Percentiles rank a stretch among this genome's conserved stretches.
Evolutionary conservation across 257 asterid species (phyloP).

Genomic region (Ophiorrhiza pumila): DNA sequence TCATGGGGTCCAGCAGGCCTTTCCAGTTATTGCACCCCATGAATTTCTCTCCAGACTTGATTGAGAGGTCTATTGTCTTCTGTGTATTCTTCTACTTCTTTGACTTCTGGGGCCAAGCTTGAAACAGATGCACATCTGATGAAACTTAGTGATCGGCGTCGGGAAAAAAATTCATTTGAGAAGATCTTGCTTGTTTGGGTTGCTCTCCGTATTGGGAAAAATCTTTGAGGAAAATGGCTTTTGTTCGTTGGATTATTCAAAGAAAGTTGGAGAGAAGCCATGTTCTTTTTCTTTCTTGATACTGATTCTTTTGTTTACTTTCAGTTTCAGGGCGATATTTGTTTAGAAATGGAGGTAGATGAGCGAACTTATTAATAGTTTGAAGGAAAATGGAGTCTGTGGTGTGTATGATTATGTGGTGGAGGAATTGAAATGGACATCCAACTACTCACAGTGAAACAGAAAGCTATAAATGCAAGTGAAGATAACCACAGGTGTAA

Average conservation of each 20-base stretch:
- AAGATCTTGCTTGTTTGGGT: conserved; percentile 9
- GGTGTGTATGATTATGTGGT: too few species aligned
- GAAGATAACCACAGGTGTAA: too few species aligned
- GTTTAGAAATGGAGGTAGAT: neutral
- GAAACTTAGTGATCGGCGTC: neutral
- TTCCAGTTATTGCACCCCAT: conserved; percentile 57
- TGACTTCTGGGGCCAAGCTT: conserved; percentile 25
- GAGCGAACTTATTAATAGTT: too few species aligned
- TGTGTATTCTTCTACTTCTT: conserved; percentile 19
- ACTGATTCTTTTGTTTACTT: neutral
- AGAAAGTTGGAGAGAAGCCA: conserved; percentile 41
- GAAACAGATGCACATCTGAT: conserved; percentile 33
- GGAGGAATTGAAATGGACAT: too few species aligned
- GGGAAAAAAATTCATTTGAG: conserved; percentile 9
- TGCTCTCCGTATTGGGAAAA: conserved; percentile 11
- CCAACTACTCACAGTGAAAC: too few species aligned
- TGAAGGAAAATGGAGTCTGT: too few species aligned
- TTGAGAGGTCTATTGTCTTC: conserved; percentile 33
- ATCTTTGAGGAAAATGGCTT: conserved; percentile 9
- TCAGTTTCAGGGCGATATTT: neutral
- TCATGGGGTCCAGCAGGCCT: conserved; percentile 59
- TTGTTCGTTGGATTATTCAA: conserved; percentile 26
- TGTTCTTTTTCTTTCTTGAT: conserved; percentile 5
- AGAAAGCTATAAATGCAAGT: too few species aligned
- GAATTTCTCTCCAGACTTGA: conserved; percentile 58